Evolutionary conservation across 495 filamentous ascomycete genomes (phyloP).

Genomic region (Glarea lozoyensis): DNA sequence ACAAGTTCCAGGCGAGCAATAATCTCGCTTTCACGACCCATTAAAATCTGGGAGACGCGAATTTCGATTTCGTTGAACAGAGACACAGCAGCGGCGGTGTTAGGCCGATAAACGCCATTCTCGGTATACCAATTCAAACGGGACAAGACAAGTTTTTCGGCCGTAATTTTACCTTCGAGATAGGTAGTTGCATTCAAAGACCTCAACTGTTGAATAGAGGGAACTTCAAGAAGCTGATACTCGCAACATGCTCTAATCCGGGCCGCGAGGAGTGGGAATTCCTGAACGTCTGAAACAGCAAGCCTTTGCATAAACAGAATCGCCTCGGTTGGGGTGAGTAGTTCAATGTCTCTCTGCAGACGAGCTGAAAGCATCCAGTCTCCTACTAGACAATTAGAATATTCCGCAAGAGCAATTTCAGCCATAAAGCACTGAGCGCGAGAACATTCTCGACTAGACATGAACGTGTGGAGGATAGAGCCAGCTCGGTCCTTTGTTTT

Average conservation of each 20-base stretch:
- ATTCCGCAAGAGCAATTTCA: constrained; percentile 36
- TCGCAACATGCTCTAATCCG: constrained; percentile 36
- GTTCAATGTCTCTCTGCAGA: constrained; percentile 42
- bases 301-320: constrained; percentile 43
- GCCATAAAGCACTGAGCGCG: constrained; percentile 43
- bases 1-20: constrained; percentile 1
- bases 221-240: constrained; percentile 38
- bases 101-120: not conserved
- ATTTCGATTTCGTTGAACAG: constrained; percentile 1
- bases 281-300: constrained; percentile 23
- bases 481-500: constrained; percentile 39
- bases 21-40: not conserved
- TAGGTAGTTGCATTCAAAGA: no score
- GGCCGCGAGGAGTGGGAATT: constrained; percentile 16
- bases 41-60: not conserved
- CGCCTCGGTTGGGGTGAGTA: constrained; percentile 41
- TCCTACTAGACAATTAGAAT: constrained; percentile 26
- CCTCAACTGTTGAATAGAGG: constrained; percentile 34
- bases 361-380: constrained; percentile 30
- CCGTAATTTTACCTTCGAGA: no score
- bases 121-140: constrained; percentile 42
- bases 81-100: constrained; percentile 22
- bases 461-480: constrained; percentile 47
- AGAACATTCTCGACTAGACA: constrained; percentile 40
- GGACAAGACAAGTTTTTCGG: no score